Conservation (phyloP, 768 basidiomycete species). For the Mycena leptocephala region DNA sequence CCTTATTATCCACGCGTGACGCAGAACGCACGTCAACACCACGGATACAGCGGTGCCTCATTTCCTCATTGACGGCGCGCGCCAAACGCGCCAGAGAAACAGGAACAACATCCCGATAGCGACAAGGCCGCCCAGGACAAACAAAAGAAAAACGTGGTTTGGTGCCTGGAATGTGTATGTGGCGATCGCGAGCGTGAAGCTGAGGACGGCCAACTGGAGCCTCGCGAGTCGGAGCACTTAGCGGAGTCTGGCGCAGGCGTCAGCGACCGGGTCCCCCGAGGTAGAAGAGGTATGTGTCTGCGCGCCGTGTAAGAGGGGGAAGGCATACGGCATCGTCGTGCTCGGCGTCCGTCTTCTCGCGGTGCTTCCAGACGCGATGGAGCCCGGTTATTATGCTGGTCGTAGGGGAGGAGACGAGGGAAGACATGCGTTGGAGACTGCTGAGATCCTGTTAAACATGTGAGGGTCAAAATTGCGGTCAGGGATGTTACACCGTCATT, state of each 20-base stretch:
- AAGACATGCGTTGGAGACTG: constrained; percentile 28
- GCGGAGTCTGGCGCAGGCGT: neutral
- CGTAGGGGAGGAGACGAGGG: constrained; percentile 31
- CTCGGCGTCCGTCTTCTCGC: constrained; percentile 30
- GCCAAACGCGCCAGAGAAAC: constrained; percentile 1
- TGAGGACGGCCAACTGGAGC: constrained; percentile 43
- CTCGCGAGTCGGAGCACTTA: constrained; percentile 40
- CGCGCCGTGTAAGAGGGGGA: neutral
- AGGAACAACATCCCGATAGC: neutral
- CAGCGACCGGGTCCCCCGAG: neutral
- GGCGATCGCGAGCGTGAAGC: constrained; percentile 37
- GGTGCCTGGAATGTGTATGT: constrained; percentile 5
- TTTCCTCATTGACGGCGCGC: neutral
- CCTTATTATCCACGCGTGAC: too few relatives aligned
- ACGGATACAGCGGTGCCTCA: too few relatives aligned
- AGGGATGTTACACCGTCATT: neutral
- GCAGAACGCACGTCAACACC: too few relatives aligned
- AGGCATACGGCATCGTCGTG: constrained; percentile 35
- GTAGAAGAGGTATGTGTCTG: neutral
- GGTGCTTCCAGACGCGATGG: constrained; percentile 40
- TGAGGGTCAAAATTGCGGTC: too few relatives aligned
- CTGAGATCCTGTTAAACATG: constrained; percentile 38
- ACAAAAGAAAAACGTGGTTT: neutral
- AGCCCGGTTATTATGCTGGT: constrained; percentile 33
- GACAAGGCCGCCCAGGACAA: neutral